phyloP scores from a whole-genome alignment of 345 rosid species.

The Salix viminalis region DNA sequence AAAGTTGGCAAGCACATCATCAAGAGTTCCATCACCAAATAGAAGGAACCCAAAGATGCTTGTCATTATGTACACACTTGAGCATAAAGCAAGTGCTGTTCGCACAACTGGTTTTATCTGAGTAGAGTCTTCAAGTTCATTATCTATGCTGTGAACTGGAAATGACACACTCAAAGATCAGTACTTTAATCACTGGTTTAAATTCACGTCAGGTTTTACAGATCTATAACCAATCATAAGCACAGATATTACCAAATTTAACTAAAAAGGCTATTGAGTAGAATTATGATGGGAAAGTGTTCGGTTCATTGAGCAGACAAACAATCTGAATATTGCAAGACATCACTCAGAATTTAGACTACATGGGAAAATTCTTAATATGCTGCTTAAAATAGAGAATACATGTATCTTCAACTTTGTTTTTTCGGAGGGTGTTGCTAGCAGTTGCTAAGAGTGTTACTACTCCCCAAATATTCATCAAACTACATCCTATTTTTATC shows the following conservation, averaged over 20 bases:
- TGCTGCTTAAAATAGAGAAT: neutral
- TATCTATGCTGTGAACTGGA: constrained; percentile 86
- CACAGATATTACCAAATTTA: neutral
- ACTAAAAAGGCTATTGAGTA: neutral
- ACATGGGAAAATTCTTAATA: neutral
- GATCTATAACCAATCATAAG: neutral
- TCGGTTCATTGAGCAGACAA: neutral
- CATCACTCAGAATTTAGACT: neutral
- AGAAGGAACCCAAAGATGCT: constrained; percentile 89
- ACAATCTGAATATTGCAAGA: neutral
- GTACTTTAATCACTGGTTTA: neutral
- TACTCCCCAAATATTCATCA: neutral
- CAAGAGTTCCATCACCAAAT: constrained; percentile 71
- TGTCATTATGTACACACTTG: constrained; percentile 63
- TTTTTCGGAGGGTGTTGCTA: neutral
- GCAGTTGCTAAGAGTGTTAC: neutral
- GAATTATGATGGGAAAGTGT: neutral
- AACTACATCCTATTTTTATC: neutral
- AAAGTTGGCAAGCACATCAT: constrained; percentile 91
- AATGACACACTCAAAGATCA: constrained; percentile 18
- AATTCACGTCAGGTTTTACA: neutral
- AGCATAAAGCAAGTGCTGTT: constrained; percentile 68
- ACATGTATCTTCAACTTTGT: neutral
- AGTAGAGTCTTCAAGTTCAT: constrained; percentile 72
- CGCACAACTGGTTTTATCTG: constrained; percentile 63